Conservation (phyloP, 1,284 basidiomycete genomes). For the Trichosporon inkin region DNA sequence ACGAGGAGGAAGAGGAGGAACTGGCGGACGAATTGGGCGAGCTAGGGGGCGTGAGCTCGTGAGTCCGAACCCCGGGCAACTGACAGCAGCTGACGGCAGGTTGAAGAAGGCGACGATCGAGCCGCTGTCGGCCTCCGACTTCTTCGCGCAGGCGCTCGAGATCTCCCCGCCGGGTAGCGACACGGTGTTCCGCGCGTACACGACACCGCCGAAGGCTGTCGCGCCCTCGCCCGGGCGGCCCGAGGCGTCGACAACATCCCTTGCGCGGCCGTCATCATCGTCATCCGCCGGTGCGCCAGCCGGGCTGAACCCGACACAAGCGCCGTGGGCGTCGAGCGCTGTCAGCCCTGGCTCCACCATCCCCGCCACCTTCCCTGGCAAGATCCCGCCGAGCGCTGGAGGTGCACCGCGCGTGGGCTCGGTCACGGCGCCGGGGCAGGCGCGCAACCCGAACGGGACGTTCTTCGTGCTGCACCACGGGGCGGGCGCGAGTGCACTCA, state of each 20-base stretch:
- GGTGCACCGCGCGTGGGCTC: neutral
- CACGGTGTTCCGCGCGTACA: constrained; percentile 70
- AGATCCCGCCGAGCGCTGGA: neutral
- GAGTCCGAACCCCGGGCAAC: constrained; percentile 6
- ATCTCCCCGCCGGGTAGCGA: constrained; percentile 61
- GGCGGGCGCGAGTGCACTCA: constrained; percentile 82
- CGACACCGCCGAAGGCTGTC: constrained; percentile 54
- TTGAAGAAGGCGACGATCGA: constrained; percentile 55
- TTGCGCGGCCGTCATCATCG: constrained; percentile 48
- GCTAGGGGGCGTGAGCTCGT: constrained; percentile 52
- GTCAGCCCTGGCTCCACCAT: neutral
- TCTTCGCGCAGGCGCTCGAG: constrained; percentile 71
- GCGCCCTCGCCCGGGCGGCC: neutral
- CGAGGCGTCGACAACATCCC: constrained; percentile 23
- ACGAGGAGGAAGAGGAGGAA: constrained; percentile 58
- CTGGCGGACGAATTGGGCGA: constrained; percentile 60
- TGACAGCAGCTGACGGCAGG: constrained; percentile 41
- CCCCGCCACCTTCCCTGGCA: neutral
- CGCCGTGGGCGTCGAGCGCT: neutral
- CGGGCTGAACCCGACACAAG: neutral
- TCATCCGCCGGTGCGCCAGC: neutral
- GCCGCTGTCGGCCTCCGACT: constrained; percentile 69
- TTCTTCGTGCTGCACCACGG: constrained; percentile 92
- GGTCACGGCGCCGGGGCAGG: constrained; percentile 2
- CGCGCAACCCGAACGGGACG: constrained; percentile 52